These are phyloP conservation scores for Ochetophila trinervis DNA, from an alignment of 306 rosid species.

Conservation along the genomic window DNA sequence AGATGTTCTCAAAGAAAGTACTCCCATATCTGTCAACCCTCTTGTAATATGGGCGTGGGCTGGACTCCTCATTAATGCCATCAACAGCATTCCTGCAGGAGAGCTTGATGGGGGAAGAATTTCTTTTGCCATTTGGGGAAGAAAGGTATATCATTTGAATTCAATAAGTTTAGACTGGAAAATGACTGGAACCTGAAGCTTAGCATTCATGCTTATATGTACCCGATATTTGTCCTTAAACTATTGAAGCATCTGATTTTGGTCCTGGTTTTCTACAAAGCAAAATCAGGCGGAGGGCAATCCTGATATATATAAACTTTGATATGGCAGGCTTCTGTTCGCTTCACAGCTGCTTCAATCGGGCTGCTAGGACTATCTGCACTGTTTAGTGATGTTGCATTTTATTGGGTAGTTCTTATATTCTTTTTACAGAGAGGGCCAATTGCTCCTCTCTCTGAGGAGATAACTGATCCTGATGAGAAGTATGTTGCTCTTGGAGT, in stretches of 20 bases:
- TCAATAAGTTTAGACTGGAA: conserved; percentile 7
- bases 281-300: no score
- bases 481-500: conserved; percentile 80
- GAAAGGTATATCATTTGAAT: conserved; percentile 65
- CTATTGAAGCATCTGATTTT: not conserved
- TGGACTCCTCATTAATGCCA: conserved; percentile 95
- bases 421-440: conserved; percentile 97
- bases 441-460: conserved; percentile 89
- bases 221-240: not conserved
- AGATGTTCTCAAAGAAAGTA: conserved; percentile 75
- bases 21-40: conserved; percentile 85
- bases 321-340: conserved; percentile 66
- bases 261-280: no score
- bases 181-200: not conserved
- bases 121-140: conserved; percentile 88
- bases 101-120: conserved; percentile 98
- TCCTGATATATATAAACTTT: not conserved
- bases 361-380: conserved; percentile 77
- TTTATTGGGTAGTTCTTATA: conserved; percentile 90
- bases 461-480: conserved; percentile 73
- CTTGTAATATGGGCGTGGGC: conserved; percentile 99
- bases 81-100: conserved; percentile 97
- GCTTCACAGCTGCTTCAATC: conserved; percentile 69
- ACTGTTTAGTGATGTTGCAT: conserved; percentile 81
- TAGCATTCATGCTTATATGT: not conserved